These are phyloP conservation scores for Melastoma malabathricum DNA, from an alignment of 345 rosid species.

Conservation along the genomic window DNA sequence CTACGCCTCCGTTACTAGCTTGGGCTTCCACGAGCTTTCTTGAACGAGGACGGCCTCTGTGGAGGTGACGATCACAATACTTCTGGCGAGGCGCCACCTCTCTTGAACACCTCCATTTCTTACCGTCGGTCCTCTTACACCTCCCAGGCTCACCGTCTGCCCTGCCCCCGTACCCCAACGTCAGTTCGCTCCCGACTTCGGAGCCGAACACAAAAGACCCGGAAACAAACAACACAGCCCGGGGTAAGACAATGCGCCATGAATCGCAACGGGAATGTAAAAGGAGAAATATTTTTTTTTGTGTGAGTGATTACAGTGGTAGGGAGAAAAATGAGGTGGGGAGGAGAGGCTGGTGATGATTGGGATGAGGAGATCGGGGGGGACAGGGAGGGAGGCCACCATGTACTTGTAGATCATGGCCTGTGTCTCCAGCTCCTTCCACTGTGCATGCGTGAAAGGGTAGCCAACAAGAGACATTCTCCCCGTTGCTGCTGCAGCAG, in stretches of 20 bases:
- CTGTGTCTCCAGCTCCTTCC: constrained; percentile 76
- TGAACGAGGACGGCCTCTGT: constrained; percentile 95
- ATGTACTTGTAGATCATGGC: constrained; percentile 74
- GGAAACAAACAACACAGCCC: neutral
- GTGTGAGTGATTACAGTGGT: constrained; percentile 13
- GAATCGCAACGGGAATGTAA: neutral
- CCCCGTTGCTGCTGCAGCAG: constrained; percentile 14
- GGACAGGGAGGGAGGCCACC: constrained; percentile 77
- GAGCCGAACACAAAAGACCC: constrained; percentile 3
- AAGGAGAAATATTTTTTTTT: neutral
- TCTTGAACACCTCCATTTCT: constrained; percentile 86
- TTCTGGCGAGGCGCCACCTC: constrained; percentile 62
- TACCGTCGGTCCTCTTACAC: constrained; percentile 77
- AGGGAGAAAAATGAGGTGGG: constrained; percentile 13
- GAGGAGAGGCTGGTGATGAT: constrained; percentile 9
- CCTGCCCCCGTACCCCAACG: constrained; percentile 20
- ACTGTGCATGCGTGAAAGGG: constrained; percentile 74
- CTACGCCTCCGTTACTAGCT: neutral
- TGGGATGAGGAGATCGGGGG: constrained; percentile 49
- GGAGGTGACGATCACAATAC: constrained; percentile 77
- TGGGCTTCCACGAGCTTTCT: constrained; percentile 91
- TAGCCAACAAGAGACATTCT: constrained; percentile 17
- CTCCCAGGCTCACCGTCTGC: constrained; percentile 70
- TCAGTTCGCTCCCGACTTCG: constrained; percentile 18
- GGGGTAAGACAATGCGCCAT: neutral